Evolutionary conservation across 2,329 filamentous ascomycete genomes (phyloP).

Genomic region (Claviceps lovelessii): DNA sequence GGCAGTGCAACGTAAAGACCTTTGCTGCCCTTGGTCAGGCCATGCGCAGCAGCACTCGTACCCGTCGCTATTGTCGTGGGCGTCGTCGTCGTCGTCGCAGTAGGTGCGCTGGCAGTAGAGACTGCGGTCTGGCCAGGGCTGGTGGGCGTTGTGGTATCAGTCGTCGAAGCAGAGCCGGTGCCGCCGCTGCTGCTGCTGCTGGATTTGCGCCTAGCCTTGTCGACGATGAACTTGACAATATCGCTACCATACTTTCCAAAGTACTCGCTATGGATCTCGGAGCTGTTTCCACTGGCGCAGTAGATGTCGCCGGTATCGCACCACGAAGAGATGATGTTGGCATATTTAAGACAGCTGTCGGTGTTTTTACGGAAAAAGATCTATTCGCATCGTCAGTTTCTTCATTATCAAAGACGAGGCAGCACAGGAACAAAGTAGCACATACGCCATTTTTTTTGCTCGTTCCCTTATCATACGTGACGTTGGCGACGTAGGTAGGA

Average conservation of each 20-base stretch:
- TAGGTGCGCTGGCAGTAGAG: neutral
- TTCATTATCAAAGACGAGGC: neutral
- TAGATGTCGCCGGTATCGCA: slow-evolving; percentile 29
- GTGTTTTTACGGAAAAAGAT: slow-evolving; percentile 23
- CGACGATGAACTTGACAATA: slow-evolving; percentile 22
- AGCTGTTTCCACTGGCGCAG: slow-evolving; percentile 21
- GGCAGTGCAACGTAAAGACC: slow-evolving; percentile 3
- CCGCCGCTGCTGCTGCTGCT: neutral
- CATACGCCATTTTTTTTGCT: slow-evolving; percentile 24
- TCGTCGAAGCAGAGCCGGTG: neutral
- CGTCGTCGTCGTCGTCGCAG: slow-evolving; percentile 1
- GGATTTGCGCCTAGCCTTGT: slow-evolving; percentile 11
- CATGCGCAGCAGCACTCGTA: neutral
- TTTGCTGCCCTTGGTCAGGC: neutral
- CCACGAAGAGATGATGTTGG: slow-evolving; percentile 23
- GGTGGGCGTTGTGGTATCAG: neutral
- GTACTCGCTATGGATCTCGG: slow-evolving; percentile 21
- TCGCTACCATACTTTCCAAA: slow-evolving; percentile 20
- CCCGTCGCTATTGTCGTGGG: neutral
- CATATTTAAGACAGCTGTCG: slow-evolving; percentile 21
- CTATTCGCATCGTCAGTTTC: slow-evolving; percentile 11
- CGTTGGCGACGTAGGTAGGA: slow-evolving; percentile 23
- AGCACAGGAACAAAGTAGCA: neutral
- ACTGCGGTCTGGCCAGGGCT: neutral
- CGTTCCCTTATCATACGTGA: slow-evolving; percentile 23